A percentile compares a stretch with the other conserved stretches of the same genome.
Evolutionary conservation across 345 rosid species (phyloP).

Genomic region (Pistacia vera): DNA sequence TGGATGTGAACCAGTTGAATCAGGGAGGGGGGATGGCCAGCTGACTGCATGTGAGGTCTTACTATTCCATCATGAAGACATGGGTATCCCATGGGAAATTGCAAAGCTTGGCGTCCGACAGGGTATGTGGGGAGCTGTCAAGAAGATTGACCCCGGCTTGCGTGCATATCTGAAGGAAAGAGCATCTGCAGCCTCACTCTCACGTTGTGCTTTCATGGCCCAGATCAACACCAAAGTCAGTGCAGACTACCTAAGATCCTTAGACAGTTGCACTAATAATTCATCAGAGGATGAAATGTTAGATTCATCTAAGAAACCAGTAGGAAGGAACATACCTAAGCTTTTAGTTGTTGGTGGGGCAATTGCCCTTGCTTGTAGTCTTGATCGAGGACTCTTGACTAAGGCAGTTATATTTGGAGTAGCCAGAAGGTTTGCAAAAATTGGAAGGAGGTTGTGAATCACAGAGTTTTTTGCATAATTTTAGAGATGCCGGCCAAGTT

Average conservation of each 20-base stretch:
- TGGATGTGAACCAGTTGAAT: slow-evolving; percentile 67
- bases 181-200: slow-evolving; percentile 57
- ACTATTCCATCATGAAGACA: slow-evolving; percentile 93
- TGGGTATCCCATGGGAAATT: slow-evolving; percentile 98
- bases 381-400: slow-evolving; percentile 88
- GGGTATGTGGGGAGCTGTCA: slow-evolving; percentile 99
- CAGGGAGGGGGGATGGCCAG: slow-evolving; percentile 82
- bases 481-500: slow-evolving; percentile 12
- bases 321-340: slow-evolving; percentile 61
- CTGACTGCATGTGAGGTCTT: slow-evolving; percentile 87
- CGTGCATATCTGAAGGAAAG: slow-evolving; percentile 69
- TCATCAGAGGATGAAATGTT: slow-evolving; percentile 33
- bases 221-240: slow-evolving; percentile 86
- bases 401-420: slow-evolving; percentile 94
- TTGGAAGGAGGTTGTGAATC: slow-evolving; percentile 71
- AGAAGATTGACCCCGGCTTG: slow-evolving; percentile 88
- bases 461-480: slow-evolving; percentile 8
- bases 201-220: slow-evolving; percentile 76
- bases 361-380: slow-evolving; percentile 78
- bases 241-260: slow-evolving; percentile 53
- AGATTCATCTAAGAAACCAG: slow-evolving; percentile 41
- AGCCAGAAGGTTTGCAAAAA: slow-evolving; percentile 83
- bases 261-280: slow-evolving; percentile 41
- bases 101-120: slow-evolving; percentile 93
- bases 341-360: slow-evolving; percentile 83